Conservation (phyloP, 2,329 filamentous ascomycete species). For the Talaromyces rugulosus region DNA sequence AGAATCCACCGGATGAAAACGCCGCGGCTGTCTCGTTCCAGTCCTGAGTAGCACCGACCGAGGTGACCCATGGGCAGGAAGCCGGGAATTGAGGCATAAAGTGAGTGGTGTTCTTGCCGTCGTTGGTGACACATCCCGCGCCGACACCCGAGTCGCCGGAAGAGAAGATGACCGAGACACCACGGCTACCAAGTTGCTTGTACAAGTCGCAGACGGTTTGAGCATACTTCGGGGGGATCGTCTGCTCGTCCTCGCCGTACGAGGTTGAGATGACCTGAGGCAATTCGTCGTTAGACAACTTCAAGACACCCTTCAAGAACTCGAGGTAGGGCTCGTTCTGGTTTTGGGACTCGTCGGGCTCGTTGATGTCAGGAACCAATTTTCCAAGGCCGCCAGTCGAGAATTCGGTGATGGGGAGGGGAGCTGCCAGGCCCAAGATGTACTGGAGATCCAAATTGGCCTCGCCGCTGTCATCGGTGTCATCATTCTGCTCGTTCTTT, state of each 20-base stretch:
- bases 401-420: conserved; percentile 54
- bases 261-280: conserved; percentile 64
- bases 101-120: conserved; percentile 34
- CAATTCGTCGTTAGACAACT: conserved; percentile 51
- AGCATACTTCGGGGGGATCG: conserved; percentile 42
- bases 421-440: conserved; percentile 51
- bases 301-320: conserved; percentile 57
- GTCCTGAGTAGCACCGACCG: conserved; percentile 39
- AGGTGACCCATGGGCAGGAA: conserved; percentile 50
- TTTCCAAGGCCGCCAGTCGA: conserved; percentile 55
- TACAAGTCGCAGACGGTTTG: conserved; percentile 44
- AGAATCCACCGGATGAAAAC: conserved; percentile 44
- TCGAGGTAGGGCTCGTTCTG: conserved; percentile 64
- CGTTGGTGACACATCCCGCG: conserved; percentile 35
- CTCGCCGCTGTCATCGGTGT: conserved; percentile 44
- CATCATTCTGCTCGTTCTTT: conserved; percentile 44
- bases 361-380: conserved; percentile 45
- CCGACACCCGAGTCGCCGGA: conserved; percentile 29
- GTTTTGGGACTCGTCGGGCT: conserved; percentile 35
- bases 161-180: conserved; percentile 27
- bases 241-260: conserved; percentile 64
- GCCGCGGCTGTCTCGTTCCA: conserved; percentile 21
- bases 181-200: conserved; percentile 47
- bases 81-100: conserved; percentile 50
- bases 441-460: conserved; percentile 64